Base-by-base conservation (phyloP, 192 early-diverging fungal genomes). In the Entomortierella beljakovae region DNA sequence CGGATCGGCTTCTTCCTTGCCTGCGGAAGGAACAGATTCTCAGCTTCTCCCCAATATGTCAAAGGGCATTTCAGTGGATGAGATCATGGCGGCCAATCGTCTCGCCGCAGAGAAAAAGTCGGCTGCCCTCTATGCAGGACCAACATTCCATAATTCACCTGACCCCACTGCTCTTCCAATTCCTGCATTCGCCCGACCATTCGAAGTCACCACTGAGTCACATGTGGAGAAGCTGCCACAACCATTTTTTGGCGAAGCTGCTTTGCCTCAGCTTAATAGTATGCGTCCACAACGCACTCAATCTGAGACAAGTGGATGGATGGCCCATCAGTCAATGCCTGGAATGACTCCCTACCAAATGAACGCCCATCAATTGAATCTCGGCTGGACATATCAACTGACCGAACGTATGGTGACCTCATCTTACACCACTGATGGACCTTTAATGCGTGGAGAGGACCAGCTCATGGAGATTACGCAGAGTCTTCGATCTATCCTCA, bases 131-230 rank as follows among this genome's bases (percentile, higher is more conserved):
- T 88, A 86, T 65, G 87, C 87, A 20, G 87, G 87, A 57, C 85
- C 87, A 31, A 83, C 83, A 20, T 88, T 88, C 57, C 82, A 84
- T 43, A 88, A 88, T 56, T 73, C 87, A 31, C 87, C 87, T 53
- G 85, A 83, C 15, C 85, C 87, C 5, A 85, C 80, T 43, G 72
- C 80, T 29, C 76, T 88, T 25, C 87, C 87, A 20, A 82, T 88
- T 35, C 87, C 87, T 38, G 65, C 84, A 23, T 83, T 84, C 46
- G 32, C 51, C 23, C 61, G 64, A n/a, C 40, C 57, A 7, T 61
- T 32, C 22, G 59, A 46, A 46, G 43, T 46, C 43, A n/a, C 25
- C 35, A 46, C 26, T 15, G n/a, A 52, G 6, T 20, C 63, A 42
- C 29, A 50, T 15, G 55, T 57, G 43, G 52, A 28, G 34, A 23